Evolutionary conservation across 768 basidiomycete genomes (phyloP).

Genomic region (Mycena pura): DNA sequence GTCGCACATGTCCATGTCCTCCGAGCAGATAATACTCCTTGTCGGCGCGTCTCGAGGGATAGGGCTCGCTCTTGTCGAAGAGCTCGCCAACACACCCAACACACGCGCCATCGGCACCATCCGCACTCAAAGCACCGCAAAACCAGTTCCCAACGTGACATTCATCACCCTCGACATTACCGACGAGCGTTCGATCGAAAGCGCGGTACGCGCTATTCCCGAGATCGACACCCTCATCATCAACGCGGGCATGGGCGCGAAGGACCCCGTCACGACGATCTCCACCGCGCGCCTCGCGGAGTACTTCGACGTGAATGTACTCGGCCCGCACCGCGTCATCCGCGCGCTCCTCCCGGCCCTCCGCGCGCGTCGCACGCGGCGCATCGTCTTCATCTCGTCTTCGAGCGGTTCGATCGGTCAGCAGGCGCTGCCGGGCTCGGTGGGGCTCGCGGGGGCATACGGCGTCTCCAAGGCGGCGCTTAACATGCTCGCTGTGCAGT

Average conservation of each 20-base stretch:
- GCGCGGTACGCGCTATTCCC: conserved; percentile 13
- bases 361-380: conserved; percentile 22
- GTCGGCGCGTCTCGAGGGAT: conserved; percentile 28
- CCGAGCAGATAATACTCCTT: conserved; percentile 26
- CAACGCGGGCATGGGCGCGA: conserved; percentile 23
- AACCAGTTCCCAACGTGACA: conserved; percentile 1
- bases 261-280: conserved; percentile 16
- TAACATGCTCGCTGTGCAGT: conserved; percentile 27
- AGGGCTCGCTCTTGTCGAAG: conserved; percentile 20
- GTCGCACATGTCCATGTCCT: conserved; percentile 1
- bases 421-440: conserved; percentile 20
- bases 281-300: conserved; percentile 16
- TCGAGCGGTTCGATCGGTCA: conserved; percentile 24
- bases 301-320: conserved; percentile 22
- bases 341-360: conserved; percentile 29
- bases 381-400: conserved; percentile 25
- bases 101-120: conserved; percentile 19
- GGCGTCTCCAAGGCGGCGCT: conserved; percentile 26
- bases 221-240: conserved; percentile 28
- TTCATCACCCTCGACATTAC: conserved; percentile 20
- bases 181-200: conserved; percentile 18
- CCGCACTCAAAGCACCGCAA: not conserved
- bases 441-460: conserved; percentile 24
- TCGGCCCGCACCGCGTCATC: conserved; percentile 28
- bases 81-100: conserved; percentile 11